Conservation (phyloP, 768 basidiomycete species). For the Pholiota conissans region DNA sequence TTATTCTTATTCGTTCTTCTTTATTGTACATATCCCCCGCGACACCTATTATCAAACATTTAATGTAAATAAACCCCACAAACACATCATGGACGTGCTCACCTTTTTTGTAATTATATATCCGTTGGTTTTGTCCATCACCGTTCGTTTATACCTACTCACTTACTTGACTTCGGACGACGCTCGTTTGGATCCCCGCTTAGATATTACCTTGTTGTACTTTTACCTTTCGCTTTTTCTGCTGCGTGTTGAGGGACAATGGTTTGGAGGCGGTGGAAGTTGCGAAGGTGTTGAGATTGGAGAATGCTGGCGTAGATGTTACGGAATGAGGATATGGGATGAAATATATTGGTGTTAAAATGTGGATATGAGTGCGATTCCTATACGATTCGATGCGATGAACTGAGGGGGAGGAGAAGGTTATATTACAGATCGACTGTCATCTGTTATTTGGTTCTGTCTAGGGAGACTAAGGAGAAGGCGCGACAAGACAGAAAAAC, state of each 20-base stretch:
- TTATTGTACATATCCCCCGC: neutral
- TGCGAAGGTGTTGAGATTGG: neutral
- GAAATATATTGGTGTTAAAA: no score
- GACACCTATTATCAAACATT: neutral
- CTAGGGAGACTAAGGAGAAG: no score
- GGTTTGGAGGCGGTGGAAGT: neutral
- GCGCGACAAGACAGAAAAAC: no score
- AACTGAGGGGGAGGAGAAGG: no score
- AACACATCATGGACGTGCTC: constrained; percentile 1
- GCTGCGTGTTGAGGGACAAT: neutral
- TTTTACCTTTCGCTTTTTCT: neutral
- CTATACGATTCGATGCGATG: no score
- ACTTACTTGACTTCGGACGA: neutral
- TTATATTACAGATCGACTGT: no score
- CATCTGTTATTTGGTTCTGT: no score
- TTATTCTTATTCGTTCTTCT: neutral
- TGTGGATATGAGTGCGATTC: no score
- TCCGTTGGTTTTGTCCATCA: neutral
- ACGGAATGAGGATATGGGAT: no score
- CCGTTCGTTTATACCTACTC: constrained; percentile 1
- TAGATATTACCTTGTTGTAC: neutral
- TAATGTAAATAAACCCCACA: constrained; percentile 1
- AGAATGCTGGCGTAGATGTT: no score
- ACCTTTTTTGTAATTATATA: neutral
- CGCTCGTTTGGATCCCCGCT: neutral